phyloP scores from a whole-genome alignment of 441 rosid species.

The Bocquillonia castaneifolia region DNA sequence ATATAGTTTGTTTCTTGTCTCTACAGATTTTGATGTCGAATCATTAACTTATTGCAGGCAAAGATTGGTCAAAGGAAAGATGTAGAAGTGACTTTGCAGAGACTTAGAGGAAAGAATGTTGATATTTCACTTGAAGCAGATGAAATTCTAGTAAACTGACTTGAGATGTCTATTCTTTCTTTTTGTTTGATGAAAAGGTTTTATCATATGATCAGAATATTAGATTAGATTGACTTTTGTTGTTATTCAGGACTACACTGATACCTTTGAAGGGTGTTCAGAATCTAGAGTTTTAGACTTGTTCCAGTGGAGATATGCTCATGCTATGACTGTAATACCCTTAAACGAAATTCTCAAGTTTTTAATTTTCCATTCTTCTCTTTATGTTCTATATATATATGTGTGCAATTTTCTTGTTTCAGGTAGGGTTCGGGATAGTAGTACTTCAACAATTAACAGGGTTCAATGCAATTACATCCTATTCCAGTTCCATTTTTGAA shows the following conservation, averaged over 20 bases:
- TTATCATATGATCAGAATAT: too few species aligned
- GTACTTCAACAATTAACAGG: slow-evolving; percentile 38
- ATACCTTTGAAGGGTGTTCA: slow-evolving; percentile 23
- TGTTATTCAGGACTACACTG: slow-evolving; percentile 52
- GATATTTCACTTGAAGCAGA: slow-evolving; percentile 48
- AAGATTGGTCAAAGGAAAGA: slow-evolving; percentile 40
- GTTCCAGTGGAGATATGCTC: slow-evolving; percentile 44
- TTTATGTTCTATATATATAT: background rate
- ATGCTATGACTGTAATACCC: slow-evolving; percentile 38
- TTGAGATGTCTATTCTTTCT: background rate
- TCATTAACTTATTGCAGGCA: slow-evolving; percentile 30
- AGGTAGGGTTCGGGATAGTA: slow-evolving; percentile 38
- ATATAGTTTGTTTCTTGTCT: too few species aligned
- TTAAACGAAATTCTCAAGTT: background rate
- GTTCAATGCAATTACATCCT: slow-evolving; percentile 21
- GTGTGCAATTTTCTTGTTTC: background rate
- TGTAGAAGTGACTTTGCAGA: slow-evolving; percentile 38
- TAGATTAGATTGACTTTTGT: too few species aligned
- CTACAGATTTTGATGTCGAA: too few species aligned
- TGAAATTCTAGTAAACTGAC: slow-evolving; percentile 42
- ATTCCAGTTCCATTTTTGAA: slow-evolving; percentile 30
- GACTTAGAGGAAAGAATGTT: slow-evolving; percentile 43
- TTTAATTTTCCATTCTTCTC: background rate
- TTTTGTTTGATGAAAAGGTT: background rate
- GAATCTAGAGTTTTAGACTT: slow-evolving; percentile 35